Base-by-base conservation (phyloP, 2,329 filamentous ascomycete genomes). In the Fusarium ramigenum region DNA sequence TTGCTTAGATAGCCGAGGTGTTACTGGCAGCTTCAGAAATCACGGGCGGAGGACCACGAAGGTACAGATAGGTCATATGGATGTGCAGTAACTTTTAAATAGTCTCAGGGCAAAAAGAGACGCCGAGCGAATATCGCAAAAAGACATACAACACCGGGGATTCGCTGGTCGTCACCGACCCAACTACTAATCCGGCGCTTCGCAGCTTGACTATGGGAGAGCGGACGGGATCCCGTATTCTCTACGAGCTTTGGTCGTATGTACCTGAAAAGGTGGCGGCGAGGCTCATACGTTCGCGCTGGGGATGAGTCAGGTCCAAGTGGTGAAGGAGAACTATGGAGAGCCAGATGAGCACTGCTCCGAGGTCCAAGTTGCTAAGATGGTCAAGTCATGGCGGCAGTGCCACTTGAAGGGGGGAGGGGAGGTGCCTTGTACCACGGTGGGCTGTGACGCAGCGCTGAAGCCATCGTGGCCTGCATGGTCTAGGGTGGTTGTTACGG, bases 121-220 rank as follows among this genome's bases (percentile, higher is more conserved):
- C 14, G 15, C 9, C 25, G 18, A 32, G 15, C 15, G 15, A 37
- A 42, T 52, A 14, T 23, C 25, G 28, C 37, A 37, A 39, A 50
- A 53, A 21, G 21, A 70, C 66, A 73, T 66, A 66, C 60, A 73
- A 73, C 69, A 73, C 66, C 47, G 43, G 70, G 70, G 60, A 72
- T 72, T 72, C 59, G 68, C 69, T 72, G 66, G 58, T 69, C 69
- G 49, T 72, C 69, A 72, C 69, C 58, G 69, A 66, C 70, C 64
- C 62, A 72, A 59, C 63, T 72, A 72, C 68, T 72, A 72, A 68
- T 72, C 69, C 69, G 66, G 69, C 68, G 65, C 68, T 72, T 72
- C 58, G 63, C 40, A 72, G 69, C 58, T 72, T 72, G 66, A 68
- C 69, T 47, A 40, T 64, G 63, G 69, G 69, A 68, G 69, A 72